A percentile compares a stretch with the other conserved stretches of the same genome.
phyloP scores from a whole-genome alignment of 2,329 filamentous ascomycete species.

The Pseudocercospora cruenta region DNA sequence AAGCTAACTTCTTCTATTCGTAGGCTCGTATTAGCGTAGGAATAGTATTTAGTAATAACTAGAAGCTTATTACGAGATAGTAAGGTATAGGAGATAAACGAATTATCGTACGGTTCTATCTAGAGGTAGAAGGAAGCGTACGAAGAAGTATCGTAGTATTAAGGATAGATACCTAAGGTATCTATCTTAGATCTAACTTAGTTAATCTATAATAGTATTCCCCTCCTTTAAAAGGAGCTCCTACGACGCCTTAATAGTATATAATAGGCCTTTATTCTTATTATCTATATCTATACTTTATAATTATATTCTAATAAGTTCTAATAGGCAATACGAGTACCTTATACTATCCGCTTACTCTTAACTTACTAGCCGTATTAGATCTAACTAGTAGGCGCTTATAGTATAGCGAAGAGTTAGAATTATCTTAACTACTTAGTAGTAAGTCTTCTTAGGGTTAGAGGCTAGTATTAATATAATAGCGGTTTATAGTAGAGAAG shows the following conservation, averaged over 20 bases:
- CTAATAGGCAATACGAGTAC: background rate
- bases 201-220: background rate
- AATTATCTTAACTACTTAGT: background rate
- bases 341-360: background rate
- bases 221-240: background rate
- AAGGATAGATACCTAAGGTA: background rate
- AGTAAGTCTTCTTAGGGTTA: background rate
- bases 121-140: background rate
- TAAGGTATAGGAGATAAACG: background rate
- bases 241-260: background rate
- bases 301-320: background rate
- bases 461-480: background rate
- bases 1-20: no score
- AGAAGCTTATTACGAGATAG: background rate
- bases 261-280: background rate
- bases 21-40: no score
- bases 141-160: background rate
- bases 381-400: background rate
- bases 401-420: background rate
- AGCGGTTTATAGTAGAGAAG: background rate
- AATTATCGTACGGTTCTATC: background rate
- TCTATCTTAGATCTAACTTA: background rate
- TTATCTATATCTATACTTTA: background rate
- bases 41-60: no score
- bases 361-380: background rate